Conservation (phyloP, 176 grass and related monocot species). For the Lolium multiflorum region DNA sequence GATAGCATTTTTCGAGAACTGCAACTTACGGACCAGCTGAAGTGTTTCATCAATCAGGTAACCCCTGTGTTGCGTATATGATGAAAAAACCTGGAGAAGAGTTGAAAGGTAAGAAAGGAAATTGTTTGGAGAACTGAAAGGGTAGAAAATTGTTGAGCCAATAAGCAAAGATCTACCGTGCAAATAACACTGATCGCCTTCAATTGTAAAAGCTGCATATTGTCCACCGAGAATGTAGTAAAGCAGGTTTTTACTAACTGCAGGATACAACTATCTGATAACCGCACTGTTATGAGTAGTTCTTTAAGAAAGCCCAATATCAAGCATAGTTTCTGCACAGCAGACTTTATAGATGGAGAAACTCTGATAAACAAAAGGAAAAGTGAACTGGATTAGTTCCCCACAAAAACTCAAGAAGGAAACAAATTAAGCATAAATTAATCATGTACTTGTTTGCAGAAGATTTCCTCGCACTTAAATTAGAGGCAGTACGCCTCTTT, state of each 20-base stretch:
- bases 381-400: slow-evolving; percentile 37
- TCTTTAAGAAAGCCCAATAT: slow-evolving; percentile 94
- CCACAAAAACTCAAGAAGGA: slow-evolving; percentile 18
- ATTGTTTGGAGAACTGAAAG: slow-evolving; percentile 42
- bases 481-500: slow-evolving; percentile 72
- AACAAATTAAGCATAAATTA: slow-evolving; percentile 24
- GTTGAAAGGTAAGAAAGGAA: slow-evolving; percentile 46
- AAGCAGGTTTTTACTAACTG: slow-evolving; percentile 98
- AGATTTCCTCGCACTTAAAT: slow-evolving; percentile 71
- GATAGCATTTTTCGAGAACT: slow-evolving; percentile 86
- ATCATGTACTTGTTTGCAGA: slow-evolving; percentile 72
- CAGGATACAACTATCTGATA: slow-evolving; percentile 96
- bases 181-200: slow-evolving; percentile 92
- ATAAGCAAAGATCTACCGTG: slow-evolving; percentile 59
- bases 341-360: slow-evolving; percentile 66
- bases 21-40: slow-evolving; percentile 88
- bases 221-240: slow-evolving; percentile 97
- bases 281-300: slow-evolving; percentile 74
- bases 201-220: slow-evolving; percentile 94
- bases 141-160: slow-evolving; percentile 41
- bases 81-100: slow-evolving; percentile 79
- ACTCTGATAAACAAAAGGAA: slow-evolving; percentile 61
- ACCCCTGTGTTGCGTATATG: slow-evolving; percentile 80
- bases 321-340: slow-evolving; percentile 94
- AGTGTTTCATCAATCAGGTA: slow-evolving; percentile 98